Conservation (phyloP, 352 stramenopile genomes). For the Phytophthora cactorum region DNA sequence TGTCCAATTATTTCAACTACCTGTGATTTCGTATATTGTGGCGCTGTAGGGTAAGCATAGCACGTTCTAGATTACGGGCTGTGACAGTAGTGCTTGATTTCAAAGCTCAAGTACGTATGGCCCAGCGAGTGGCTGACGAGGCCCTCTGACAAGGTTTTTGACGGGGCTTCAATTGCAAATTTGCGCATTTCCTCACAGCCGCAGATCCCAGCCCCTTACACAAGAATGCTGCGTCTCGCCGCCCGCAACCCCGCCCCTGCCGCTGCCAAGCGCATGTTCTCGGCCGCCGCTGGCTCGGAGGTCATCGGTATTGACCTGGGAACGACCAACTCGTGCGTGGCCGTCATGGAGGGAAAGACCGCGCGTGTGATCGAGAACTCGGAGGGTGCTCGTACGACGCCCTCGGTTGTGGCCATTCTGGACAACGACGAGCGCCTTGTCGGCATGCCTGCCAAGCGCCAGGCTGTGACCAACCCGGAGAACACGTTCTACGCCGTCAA, state of each 20-base stretch:
- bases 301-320: conserved; percentile 98
- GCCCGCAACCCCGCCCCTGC: conserved; percentile 24
- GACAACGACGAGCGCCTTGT: conserved; percentile 95
- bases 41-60: neutral
- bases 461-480: conserved; percentile 98
- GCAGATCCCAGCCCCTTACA: conserved; percentile 14
- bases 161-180: conserved; percentile 37
- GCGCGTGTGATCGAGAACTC: conserved; percentile 99
- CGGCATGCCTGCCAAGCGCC: conserved; percentile 94
- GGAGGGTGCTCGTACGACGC: conserved; percentile 95
- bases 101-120: conserved; percentile 26
- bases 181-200: conserved; percentile 39
- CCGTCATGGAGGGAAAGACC: conserved; percentile 73
- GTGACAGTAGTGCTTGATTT: neutral
- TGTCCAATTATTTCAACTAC: too few relatives aligned
- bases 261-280: conserved; percentile 57
- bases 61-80: neutral
- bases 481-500: conserved; percentile 99
- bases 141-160: conserved; percentile 9
- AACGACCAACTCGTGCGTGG: conserved; percentile 97
- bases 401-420: conserved; percentile 96
- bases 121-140: conserved; percentile 29
- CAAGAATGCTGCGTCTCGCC: conserved; percentile 35
- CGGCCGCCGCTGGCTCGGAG: conserved; percentile 48
- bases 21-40: neutral